These are phyloP conservation scores for Volvariella volvacea DNA, from an alignment of 1,284 basidiomycete species.

Conservation along the genomic window DNA sequence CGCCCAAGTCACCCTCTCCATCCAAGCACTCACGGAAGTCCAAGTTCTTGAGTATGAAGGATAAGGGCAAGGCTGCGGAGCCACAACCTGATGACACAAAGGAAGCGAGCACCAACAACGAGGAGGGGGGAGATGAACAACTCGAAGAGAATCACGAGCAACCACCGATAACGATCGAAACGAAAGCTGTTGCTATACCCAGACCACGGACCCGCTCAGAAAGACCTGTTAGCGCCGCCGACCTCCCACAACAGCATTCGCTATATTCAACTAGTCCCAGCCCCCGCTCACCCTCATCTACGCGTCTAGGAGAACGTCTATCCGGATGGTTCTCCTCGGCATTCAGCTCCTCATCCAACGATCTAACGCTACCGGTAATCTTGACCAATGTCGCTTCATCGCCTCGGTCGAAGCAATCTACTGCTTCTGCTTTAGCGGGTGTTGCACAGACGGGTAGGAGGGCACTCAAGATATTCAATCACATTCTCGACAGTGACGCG, in stretches of 20 bases:
- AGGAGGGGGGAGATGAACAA: slow-evolving; percentile 14
- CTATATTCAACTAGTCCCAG: slow-evolving; percentile 27
- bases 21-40: slow-evolving; percentile 16
- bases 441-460: slow-evolving; percentile 65
- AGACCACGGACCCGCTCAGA: slow-evolving; percentile 22
- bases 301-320: neutral
- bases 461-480: slow-evolving; percentile 65
- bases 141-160: slow-evolving; percentile 9
- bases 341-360: slow-evolving; percentile 60
- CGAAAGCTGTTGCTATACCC: neutral
- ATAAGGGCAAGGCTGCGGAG: slow-evolving; percentile 8
- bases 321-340: slow-evolving; percentile 74
- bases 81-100: neutral
- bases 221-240: slow-evolving; percentile 19
- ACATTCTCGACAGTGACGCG: slow-evolving; percentile 78
- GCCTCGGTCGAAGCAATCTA: slow-evolving; percentile 25
- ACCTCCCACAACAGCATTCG: slow-evolving; percentile 21
- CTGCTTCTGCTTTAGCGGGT: slow-evolving; percentile 45
- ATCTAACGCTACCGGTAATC: slow-evolving; percentile 58
- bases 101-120: neutral
- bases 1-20: slow-evolving; percentile 18
- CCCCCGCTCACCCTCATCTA: slow-evolving; percentile 49
- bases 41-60: slow-evolving; percentile 19
- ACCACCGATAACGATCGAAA: neutral
- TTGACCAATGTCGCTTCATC: slow-evolving; percentile 35